Evolutionary conservation across 2,329 filamentous ascomycete species (phyloP).

Genomic region (Botryosphaeria dothidea): DNA sequence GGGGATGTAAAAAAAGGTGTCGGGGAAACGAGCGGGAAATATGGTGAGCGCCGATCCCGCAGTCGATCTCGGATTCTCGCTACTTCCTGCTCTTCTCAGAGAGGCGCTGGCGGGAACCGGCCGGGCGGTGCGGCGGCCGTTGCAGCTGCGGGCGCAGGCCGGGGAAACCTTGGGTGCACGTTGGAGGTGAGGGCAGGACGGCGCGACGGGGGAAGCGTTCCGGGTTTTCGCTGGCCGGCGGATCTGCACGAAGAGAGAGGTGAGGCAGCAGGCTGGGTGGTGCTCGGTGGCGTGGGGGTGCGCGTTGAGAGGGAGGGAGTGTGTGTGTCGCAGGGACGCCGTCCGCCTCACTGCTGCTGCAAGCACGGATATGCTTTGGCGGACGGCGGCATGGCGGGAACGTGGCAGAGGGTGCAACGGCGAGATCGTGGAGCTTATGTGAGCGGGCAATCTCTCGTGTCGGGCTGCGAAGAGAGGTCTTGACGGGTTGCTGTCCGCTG

Average conservation of each 20-base stretch:
- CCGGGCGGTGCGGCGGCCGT: conserved; percentile 1
- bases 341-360: conserved; percentile 12
- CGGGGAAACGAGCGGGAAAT: conserved; percentile 14
- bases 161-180: conserved; percentile 1
- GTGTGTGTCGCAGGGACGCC: too few relatives aligned
- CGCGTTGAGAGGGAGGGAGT: neutral
- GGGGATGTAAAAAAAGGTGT: conserved; percentile 3
- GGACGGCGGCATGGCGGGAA: conserved; percentile 4
- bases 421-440: conserved; percentile 12
- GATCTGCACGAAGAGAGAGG: too few relatives aligned
- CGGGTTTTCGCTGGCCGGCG: neutral
- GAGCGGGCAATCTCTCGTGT: conserved; percentile 3
- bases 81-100: neutral
- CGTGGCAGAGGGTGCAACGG: conserved; percentile 4
- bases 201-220: neutral
- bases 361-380: conserved; percentile 5
- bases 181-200: neutral
- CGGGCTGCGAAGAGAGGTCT: neutral
- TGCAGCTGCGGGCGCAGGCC: conserved; percentile 1
- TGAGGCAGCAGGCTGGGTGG: too few relatives aligned
- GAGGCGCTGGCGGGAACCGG: neutral
- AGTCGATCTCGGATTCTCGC: conserved; percentile 10
- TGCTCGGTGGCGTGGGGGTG: neutral
- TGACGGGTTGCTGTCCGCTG: neutral
- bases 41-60: conserved; percentile 10